phyloP scores from a whole-genome alignment of 2,329 filamentous ascomycete genomes.

The Claviceps sp. region DNA sequence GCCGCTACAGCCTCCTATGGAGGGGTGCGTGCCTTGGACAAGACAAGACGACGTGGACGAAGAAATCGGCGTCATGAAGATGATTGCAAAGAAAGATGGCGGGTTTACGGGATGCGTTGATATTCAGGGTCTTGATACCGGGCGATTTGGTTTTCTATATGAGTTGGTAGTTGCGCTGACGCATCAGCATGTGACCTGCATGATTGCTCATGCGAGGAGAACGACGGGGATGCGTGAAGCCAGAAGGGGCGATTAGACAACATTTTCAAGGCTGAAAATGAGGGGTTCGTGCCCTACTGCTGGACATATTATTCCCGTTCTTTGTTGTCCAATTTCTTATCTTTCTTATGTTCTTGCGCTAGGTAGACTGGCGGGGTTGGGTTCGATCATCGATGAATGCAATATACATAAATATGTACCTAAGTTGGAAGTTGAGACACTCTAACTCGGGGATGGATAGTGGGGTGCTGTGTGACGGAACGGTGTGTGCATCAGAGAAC shows the following conservation, averaged over 20 bases:
- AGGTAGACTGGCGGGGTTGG: conserved; percentile 16
- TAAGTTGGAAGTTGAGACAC: conserved; percentile 3
- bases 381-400: conserved; percentile 8
- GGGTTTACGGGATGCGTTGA: background rate
- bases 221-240: background rate
- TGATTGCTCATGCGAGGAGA: background rate
- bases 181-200: background rate
- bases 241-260: background rate
- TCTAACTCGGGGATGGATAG: conserved; percentile 9
- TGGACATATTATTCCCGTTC: conserved; percentile 6
- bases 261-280: background rate
- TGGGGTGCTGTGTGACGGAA: conserved; percentile 9
- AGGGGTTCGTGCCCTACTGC: conserved; percentile 7
- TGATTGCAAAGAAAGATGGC: background rate
- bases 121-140: no score
- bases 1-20: background rate
- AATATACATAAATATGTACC: background rate
- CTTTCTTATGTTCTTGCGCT: conserved; percentile 8
- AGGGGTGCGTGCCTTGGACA: background rate
- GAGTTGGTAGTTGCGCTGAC: background rate
- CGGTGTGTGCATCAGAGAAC: conserved; percentile 4
- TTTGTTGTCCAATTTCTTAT: conserved; percentile 8
- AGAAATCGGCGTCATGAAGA: background rate
- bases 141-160: no score
- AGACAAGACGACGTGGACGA: background rate